These are phyloP conservation scores for Neopestalotiopsis clavispora DNA, from an alignment of 2,329 filamentous ascomycete genomes.

Conservation along the genomic window DNA sequence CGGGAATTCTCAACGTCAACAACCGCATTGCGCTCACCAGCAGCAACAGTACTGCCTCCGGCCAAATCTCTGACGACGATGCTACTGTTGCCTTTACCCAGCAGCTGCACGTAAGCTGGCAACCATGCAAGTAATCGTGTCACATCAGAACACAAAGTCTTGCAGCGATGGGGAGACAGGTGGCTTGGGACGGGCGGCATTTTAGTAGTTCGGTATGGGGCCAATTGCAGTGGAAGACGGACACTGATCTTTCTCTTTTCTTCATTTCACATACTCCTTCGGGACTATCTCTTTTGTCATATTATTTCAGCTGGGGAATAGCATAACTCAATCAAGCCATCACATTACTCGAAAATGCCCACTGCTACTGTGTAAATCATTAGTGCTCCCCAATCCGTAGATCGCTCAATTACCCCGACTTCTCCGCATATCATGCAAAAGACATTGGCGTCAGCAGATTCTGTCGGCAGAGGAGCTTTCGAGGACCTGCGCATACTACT, in stretches of 20 bases:
- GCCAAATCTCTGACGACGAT: constrained; percentile 50
- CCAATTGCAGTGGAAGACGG: background rate
- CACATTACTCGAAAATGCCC: background rate
- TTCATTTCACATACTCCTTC: background rate
- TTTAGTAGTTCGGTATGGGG: background rate
- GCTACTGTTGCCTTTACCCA: constrained; percentile 50
- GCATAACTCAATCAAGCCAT: constrained; percentile 19
- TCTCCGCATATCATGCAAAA: background rate
- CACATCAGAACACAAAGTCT: background rate
- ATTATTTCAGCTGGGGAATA: constrained; percentile 2
- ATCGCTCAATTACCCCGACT: background rate
- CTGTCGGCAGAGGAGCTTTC: background rate
- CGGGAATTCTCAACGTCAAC: constrained; percentile 52
- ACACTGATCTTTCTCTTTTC: background rate
- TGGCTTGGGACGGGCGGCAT: background rate
- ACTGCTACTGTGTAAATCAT: background rate
- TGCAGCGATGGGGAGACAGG: background rate
- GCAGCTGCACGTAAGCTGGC: constrained; percentile 48
- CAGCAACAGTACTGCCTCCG: constrained; percentile 40
- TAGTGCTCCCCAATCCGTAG: background rate
- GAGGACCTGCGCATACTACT: background rate
- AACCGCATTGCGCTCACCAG: constrained; percentile 49
- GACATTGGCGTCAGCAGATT: background rate
- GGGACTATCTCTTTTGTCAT: background rate
- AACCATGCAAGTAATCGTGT: constrained; percentile 28